Percentiles rank a stretch among this genome's conserved stretches.
These are phyloP conservation scores for Phlyctochytrium arcticum DNA, from an alignment of 192 early-diverging fungal genomes.

Conservation along the genomic window DNA sequence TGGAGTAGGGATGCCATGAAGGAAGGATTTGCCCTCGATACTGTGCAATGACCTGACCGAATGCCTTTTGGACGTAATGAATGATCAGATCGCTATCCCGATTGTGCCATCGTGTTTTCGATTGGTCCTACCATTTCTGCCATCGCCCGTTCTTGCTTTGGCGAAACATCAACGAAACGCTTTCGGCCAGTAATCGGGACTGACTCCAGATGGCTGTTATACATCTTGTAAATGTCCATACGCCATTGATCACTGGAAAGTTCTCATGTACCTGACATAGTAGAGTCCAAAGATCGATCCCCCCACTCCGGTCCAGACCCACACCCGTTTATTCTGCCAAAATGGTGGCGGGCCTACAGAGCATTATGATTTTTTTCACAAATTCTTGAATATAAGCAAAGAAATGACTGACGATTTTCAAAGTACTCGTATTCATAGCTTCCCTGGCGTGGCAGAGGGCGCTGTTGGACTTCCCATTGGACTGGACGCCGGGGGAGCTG, in stretches of 20 bases:
- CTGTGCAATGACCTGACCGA: conserved; percentile 61
- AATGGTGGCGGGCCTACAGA: neutral
- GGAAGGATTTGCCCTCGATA: conserved; percentile 70
- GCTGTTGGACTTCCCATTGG: no score
- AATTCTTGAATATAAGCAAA: neutral
- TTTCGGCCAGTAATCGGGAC: conserved; percentile 63
- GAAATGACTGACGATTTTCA: neutral
- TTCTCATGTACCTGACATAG: conserved; percentile 15
- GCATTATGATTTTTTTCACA: neutral
- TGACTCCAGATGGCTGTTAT: conserved; percentile 60
- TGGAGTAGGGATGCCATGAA: conserved; percentile 51
- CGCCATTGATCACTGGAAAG: no score
- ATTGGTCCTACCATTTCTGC: conserved; percentile 33
- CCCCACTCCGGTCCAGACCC: neutral
- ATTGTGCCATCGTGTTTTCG: neutral
- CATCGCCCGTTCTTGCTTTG: conserved; percentile 57
- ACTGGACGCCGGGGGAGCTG: no score
- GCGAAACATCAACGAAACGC: conserved; percentile 66
- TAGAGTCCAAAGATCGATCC: neutral
- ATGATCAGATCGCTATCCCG: neutral
- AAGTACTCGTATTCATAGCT: conserved; percentile 6
- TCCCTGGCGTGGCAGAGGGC: neutral
- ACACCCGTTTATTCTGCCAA: neutral
- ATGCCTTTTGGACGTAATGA: conserved; percentile 47
- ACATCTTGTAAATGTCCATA: no score